Evolutionary conservation across 2,329 filamentous ascomycete genomes (phyloP), one percentile per base, ranked within the genome.

Genomic region (Alternaria ethzedia): DNA sequence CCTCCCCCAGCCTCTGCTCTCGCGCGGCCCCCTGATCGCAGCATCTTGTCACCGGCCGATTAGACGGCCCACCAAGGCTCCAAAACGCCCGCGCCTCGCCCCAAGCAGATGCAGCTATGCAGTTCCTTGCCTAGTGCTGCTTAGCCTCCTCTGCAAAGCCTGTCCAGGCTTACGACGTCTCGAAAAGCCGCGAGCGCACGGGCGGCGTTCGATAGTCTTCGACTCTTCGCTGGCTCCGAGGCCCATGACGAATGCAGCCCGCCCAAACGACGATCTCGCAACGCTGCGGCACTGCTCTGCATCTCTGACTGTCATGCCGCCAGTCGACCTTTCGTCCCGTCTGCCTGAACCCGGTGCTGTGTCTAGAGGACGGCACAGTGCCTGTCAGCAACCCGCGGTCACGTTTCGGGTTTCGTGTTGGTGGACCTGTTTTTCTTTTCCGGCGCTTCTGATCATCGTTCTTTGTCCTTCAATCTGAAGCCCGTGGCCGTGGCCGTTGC

Each of bases 101-200:
- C 72, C 68, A 71, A 67, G 44, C 57, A 72, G 68, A 69, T 61
- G 61, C 57, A 54, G 23, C 65, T 52, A 70, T 63, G 57, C 71
- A 70, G 54, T 57, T 66, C 57, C 30, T 57, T 66, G 63, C 59
- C 63, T 72, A 72, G 70, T 60, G 54, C 47, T 45, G 55, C 46
- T 28, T 69, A 65, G 67, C 23, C 59, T 43, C 41, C 57, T 49
- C 46, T 55, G 59, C 57, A 59, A 60, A 72, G 65, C 63, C 64
- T 63, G 64, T 61, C 59, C 69, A 70, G 66, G 75, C 75, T 78
- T 70, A 77, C 76, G 73, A 77, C 75, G 69, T 73, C 73, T 73
- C 68, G 68, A 71, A 69, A 63, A 63, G 57, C 57, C 67, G 66
- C 62, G 61, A 64, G 69, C 59, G 75, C 74, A 75, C 75, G 75